Percentiles rank a stretch among this genome's conserved stretches.
These are phyloP conservation scores for Diaporthe humulicola DNA, from an alignment of 2,329 filamentous ascomycete species.

Conservation along the genomic window DNA sequence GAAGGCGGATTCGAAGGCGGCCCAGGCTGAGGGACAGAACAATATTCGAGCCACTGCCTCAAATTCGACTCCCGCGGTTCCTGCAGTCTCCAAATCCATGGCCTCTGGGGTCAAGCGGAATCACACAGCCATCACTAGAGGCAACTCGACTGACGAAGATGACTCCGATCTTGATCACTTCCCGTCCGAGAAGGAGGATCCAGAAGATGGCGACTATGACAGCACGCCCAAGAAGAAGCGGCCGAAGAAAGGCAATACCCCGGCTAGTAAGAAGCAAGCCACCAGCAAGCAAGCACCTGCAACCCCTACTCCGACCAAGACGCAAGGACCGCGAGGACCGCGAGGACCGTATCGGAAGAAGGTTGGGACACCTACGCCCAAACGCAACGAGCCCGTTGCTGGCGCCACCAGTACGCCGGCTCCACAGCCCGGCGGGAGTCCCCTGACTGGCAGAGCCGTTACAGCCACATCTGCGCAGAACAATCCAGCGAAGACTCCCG, in stretches of 20 bases:
- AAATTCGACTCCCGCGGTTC: not conserved
- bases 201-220: constrained; percentile 1
- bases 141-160: not conserved
- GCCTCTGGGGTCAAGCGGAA: not conserved
- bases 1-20: not conserved
- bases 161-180: not conserved
- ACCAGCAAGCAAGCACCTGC: not conserved
- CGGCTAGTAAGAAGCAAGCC: not conserved
- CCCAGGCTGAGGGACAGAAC: not conserved
- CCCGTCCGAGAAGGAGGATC: constrained; percentile 20
- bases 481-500: not conserved
- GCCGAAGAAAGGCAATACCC: not conserved
- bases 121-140: not conserved
- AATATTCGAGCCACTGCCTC: not conserved
- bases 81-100: not conserved
- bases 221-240: constrained; percentile 4
- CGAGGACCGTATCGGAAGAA: not conserved
- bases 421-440: not conserved
- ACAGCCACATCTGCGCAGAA: not conserved
- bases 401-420: not conserved
- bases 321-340: too few species aligned
- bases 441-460: not conserved
- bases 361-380: not conserved
- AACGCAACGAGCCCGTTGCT: not conserved
- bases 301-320: not conserved